phyloP scores from a whole-genome alignment of 208 protist species.

The Leishmania tarentolae region DNA sequence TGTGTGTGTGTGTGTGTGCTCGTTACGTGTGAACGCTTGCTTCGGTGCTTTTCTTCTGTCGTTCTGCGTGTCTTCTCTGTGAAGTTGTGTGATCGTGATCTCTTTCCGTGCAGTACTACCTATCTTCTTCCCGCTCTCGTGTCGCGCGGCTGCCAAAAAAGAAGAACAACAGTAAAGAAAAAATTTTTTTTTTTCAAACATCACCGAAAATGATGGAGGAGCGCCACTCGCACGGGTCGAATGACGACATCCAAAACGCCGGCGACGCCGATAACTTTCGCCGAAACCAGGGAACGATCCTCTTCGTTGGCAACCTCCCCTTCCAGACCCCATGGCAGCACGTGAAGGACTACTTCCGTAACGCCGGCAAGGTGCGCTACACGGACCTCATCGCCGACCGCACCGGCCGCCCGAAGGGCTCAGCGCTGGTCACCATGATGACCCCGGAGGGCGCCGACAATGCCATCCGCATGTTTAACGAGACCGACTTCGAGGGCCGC shows the following conservation, averaged over 20 bases:
- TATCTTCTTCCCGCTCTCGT: neutral
- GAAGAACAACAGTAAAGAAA: neutral
- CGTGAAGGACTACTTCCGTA: slow-evolving; percentile 89
- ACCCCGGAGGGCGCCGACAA: slow-evolving; percentile 61
- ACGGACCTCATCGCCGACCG: slow-evolving; percentile 86
- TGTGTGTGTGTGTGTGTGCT: neutral
- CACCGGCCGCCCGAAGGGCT: slow-evolving; percentile 76
- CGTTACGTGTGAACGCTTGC: slow-evolving; percentile 3
- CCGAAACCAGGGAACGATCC: slow-evolving; percentile 69
- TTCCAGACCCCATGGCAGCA: slow-evolving; percentile 88
- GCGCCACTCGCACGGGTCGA: slow-evolving; percentile 29
- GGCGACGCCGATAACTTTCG: slow-evolving; percentile 35
- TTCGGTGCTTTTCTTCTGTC: slow-evolving; percentile 9
- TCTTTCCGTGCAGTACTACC: neutral
- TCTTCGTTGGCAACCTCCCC: slow-evolving; percentile 90
- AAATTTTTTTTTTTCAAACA: neutral
- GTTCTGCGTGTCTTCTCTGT: neutral
- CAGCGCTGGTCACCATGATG: slow-evolving; percentile 85
- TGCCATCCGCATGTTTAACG: slow-evolving; percentile 84
- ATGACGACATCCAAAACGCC: slow-evolving; percentile 31
- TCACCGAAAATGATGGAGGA: slow-evolving; percentile 40
- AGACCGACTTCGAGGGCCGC: slow-evolving; percentile 89
- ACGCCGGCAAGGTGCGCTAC: slow-evolving; percentile 84
- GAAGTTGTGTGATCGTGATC: neutral
- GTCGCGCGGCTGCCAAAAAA: neutral